Percentiles rank a stretch among this genome's conserved stretches.
Conservation (phyloP, 164 flowering plant species). For the Houttuynia cordata region DNA sequence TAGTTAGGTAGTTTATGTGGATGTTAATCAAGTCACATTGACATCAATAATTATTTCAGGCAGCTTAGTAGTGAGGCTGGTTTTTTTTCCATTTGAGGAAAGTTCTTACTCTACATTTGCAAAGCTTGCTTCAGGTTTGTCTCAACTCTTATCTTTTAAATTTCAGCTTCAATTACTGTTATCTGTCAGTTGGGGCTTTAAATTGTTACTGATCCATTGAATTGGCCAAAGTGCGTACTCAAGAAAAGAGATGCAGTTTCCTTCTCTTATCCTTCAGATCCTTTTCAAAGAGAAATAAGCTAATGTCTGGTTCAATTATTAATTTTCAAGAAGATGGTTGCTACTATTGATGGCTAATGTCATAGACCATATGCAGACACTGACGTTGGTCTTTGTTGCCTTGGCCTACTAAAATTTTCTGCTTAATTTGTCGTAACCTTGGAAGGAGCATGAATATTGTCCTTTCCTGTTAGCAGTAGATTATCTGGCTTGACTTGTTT, state of each 20-base stretch:
- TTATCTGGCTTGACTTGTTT: background rate
- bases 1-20: background rate
- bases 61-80: constrained; percentile 88
- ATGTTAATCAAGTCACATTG: background rate
- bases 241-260: no score
- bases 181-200: background rate
- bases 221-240: no score
- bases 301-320: no score
- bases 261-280: no score
- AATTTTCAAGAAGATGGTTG: no score
- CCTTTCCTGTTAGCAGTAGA: background rate
- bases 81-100: constrained; percentile 97
- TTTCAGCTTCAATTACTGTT: background rate
- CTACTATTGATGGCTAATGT: no score
- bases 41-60: constrained; percentile 32
- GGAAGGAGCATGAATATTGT: background rate
- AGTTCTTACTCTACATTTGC: constrained; percentile 93
- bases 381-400: no score
- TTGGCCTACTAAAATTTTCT: no score
- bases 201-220: background rate
- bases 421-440: no score
- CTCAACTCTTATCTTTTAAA: constrained; percentile 12
- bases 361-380: no score
- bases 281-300: no score
- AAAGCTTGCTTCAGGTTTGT: constrained; percentile 81